Base-by-base conservation (phyloP, 2,329 filamentous ascomycete genomes). In the Phialocephala subalpina region DNA sequence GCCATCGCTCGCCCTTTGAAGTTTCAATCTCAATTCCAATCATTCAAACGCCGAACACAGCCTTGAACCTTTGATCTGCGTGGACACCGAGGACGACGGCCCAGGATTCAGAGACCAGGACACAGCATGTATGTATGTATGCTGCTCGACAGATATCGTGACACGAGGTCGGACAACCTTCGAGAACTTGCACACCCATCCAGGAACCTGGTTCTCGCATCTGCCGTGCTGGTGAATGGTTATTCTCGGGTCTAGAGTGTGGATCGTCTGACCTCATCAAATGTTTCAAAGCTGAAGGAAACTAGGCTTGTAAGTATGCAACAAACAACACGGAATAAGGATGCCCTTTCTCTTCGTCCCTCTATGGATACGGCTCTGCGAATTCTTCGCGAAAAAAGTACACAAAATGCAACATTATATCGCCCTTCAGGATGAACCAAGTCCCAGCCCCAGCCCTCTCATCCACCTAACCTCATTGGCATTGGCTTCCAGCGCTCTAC, bases 401-500 rank as follows among this genome's bases (percentile, higher is more conserved):
- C 35, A 56, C 49, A 53, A 22, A 64, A 42, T 60, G 63, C 38
- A 58, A 49, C 45, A 8, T 53, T 33, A 27, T 53, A 33, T 53
- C 49, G 49, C 49, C 49, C 25, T 53, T 70, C 61, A 64, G 18
- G 52, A 61, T 25, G 58, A 33, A 22, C 63, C 65, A 27, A 72
- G 52, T 18, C 70, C 70, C 12, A 72, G 57, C 29, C 70, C 70
- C 12, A 72, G 57, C 29, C 67, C 66, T 27, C 69, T 58, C 62
- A 72, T 68, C 67, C 68, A 72, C 35, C 70, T 58, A n/a, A 72
- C 69, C 60, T 72, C 70, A 57, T 72, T 69, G 9, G 70, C 69
- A 79, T 97, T 93, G 70, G 83, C 83, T 79, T 92, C 87, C 66
- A 97, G 80, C 22, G 92, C 92, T 72, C 84, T 82, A 69, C 92